phyloP scores from a whole-genome alignment of 1,284 basidiomycete genomes.

The Puccinia hordei region DNA sequence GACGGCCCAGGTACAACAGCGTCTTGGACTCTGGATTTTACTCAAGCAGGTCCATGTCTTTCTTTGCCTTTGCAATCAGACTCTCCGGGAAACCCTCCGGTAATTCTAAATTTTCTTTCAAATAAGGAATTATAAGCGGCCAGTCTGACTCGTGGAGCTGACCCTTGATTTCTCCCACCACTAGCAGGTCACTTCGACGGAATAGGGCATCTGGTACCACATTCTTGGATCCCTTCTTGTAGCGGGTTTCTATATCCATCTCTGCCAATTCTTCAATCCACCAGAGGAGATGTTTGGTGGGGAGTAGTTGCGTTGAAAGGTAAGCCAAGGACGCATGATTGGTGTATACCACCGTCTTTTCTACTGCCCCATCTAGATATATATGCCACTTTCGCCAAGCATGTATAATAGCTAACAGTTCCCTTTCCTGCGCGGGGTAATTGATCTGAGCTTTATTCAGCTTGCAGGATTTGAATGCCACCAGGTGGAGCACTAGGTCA shows the following conservation, averaged over 20 bases:
- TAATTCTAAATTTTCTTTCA: neutral
- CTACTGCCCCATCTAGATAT: neutral
- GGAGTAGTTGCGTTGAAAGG: no score
- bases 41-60: neutral
- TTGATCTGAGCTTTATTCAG: constrained; percentile 45
- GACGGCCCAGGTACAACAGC: no score
- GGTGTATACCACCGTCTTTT: neutral
- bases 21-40: no score
- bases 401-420: neutral
- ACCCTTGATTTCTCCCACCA: neutral
- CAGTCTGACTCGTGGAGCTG: neutral
- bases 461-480: constrained; percentile 50
- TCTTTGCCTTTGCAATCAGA: no score
- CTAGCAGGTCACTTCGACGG: neutral
- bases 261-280: no score
- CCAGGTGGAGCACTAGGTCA: neutral
- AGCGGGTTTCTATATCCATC: no score
- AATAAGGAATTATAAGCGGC: no score
- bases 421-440: constrained; percentile 49
- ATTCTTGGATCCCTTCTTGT: no score
- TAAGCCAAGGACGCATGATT: neutral
- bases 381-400: constrained; percentile 4
- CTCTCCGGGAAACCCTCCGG: neutral
- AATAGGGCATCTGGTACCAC: constrained; percentile 11
- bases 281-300: no score